Conservation (phyloP, 495 filamentous ascomycete species). For the Platismatia glauca region DNA sequence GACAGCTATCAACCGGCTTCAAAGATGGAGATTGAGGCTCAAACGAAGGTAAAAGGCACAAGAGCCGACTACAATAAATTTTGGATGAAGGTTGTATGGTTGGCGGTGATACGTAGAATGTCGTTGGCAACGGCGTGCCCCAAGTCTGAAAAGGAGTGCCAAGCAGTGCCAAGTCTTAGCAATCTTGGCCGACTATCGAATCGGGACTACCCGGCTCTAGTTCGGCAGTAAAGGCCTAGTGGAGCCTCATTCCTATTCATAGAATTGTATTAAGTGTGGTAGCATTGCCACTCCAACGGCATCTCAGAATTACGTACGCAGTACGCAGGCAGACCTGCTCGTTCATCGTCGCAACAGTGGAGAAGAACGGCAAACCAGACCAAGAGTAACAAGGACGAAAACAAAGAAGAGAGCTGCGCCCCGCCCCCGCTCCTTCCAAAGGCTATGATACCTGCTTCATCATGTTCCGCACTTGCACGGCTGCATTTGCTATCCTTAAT, state of each 20-base stretch:
- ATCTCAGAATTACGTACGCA: neutral
- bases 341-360: no score
- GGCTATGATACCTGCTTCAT: neutral
- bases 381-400: neutral
- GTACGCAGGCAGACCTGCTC: neutral
- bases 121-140: neutral
- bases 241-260: neutral
- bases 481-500: neutral
- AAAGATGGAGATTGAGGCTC: neutral
- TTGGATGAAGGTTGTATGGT: neutral
- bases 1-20: neutral
- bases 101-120: neutral
- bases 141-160: neutral
- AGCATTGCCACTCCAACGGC: neutral
- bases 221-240: no score
- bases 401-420: neutral
- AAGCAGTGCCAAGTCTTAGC: neutral
- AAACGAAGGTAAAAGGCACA: neutral
- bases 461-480: neutral
- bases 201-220: neutral
- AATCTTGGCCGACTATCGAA: slow-evolving; percentile 2
- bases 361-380: neutral
- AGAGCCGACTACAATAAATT: neutral
- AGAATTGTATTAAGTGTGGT: no score
- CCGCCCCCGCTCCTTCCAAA: neutral